Base-by-base conservation (phyloP, 2,329 filamentous ascomycete genomes). In the Amylocarpus encephaloides region DNA sequence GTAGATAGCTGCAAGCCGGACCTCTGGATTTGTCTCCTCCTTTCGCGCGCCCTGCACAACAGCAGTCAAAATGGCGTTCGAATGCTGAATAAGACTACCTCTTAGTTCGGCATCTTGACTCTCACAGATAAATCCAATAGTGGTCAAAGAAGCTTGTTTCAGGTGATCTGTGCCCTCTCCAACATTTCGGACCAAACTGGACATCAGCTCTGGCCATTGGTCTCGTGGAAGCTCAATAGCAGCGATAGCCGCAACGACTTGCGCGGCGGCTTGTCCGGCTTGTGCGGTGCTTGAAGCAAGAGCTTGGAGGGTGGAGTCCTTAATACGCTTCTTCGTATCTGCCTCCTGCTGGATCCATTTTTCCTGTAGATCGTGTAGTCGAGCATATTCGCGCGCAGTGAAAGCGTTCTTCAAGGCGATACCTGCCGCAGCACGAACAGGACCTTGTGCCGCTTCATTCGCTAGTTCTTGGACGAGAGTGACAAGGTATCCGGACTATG, bases 121-220 rank as follows among this genome's bases (percentile, higher is more conserved):
- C 71, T 98, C 93, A 78, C 93, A 98, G 64, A 98, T 92, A 73
- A 93, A 98, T 62, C 93, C 93, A 69, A 98, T 96, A n/a, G 92
- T 86, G 51, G 89, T 92, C 65, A 98, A 75, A 40, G 92, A 97
- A 38, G 91, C 79, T 74, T 96, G 91, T 77, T 97, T 98, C 68
- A 95, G 83, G 71, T 90, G 83, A 66, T 91, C 86, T 63, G 78
- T 80, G 59, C 92, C 93, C 59, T 84, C 82, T 68, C 88, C 92
- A 59, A 98, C 91, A 69, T 93, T 95, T 70, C 92, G 86, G 59
- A 98, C 93, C 60, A 98, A 78, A 32, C 79, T 80, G 54, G 82
- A 77, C 86, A 98, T 91, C 60, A 98, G 77, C 68, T 97, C 90
- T 47, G 82, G 80, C 93, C 93, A 98, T 76, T 96, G 87, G 65